Evolutionary conservation across 192 early-diverging fungal species (phyloP), one percentile per base, ranked within the genome.

Genomic region (Jimgerdemannia lactiflua): DNA sequence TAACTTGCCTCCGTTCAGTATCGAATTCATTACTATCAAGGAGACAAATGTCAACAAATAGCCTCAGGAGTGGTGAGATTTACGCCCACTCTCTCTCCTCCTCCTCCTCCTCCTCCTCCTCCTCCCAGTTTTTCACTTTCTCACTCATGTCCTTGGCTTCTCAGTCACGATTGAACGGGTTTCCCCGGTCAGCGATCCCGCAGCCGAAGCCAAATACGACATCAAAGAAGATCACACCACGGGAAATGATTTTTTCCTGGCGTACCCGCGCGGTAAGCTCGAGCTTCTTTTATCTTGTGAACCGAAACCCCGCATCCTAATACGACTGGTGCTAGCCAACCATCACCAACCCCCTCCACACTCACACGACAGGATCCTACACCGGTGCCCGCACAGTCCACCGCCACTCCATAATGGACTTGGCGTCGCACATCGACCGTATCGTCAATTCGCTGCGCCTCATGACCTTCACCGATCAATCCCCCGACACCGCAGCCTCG

Each of bases 301-400:
- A 29, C 29, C 29, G 29, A 29, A 29, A 29, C 0, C 1, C 29
- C 29, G 29, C 29, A 29, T 29, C 29, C 29, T 29, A 0, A 29
- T 29, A 29, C 29, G 29, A 29, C 29, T 29, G 29, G 29, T 29
- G 29, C 29, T 59, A 59, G 14, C 49, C 49, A 14, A 59, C 49
- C 8, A 14, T 59, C 49, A 6, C 49, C 14, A 29, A 29, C 49
- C 49, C 49, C 14, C 49, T 14, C 49, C 6, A 59, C 49, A 59
- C 14, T 6, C 49, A 14, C 49, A 59, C 49, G 49, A 14, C 49
- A 85, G 91, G 89, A 7, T 84, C 91, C 2, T 93, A 93, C 74
- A 93, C 92, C 3, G 84, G 83, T 3, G 89, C 86, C 75, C 85
- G 92, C 20, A 93, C 91, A 3, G 76, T 92, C 39, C 69, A 85